Percentiles rank a stretch among this genome's conserved stretches.
These are phyloP conservation scores for Colletotrichum euphorbiae DNA, from an alignment of 2,329 filamentous ascomycete genomes.

Conservation along the genomic window DNA sequence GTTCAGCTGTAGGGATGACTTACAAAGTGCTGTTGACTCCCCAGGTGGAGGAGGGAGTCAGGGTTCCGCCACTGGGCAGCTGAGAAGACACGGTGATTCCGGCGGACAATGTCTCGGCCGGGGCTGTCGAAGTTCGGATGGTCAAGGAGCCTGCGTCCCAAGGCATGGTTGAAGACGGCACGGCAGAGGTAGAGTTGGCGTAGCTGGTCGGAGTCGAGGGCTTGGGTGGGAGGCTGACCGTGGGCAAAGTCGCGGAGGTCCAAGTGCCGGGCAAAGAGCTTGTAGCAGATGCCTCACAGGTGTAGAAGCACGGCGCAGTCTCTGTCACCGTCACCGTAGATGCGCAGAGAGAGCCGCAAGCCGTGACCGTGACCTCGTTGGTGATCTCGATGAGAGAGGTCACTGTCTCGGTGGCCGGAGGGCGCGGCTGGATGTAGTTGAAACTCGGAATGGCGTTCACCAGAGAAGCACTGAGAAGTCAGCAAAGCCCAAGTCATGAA, in stretches of 20 bases:
- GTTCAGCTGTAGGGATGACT: neutral
- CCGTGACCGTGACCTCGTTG: slow-evolving; percentile 28
- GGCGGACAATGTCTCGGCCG: neutral
- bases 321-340: slow-evolving; percentile 48
- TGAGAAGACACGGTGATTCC: slow-evolving; percentile 15
- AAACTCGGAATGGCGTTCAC: slow-evolving; percentile 42
- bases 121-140: neutral
- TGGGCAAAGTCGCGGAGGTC: slow-evolving; percentile 15
- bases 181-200: slow-evolving; percentile 15
- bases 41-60: slow-evolving; percentile 12
- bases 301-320: slow-evolving; percentile 46
- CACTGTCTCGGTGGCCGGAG: slow-evolving; percentile 31
- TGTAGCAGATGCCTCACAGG: neutral
- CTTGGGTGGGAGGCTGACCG: slow-evolving; percentile 2
- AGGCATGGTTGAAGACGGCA: neutral
- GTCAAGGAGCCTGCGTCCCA: slow-evolving; percentile 6
- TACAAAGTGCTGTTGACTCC: slow-evolving; percentile 19
- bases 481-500: neutral
- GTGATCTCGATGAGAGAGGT: slow-evolving; percentile 17
- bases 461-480: slow-evolving; percentile 42
- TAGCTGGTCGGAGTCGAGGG: neutral
- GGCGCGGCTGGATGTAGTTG: slow-evolving; percentile 18
- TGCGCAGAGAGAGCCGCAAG: slow-evolving; percentile 31
- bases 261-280: neutral
- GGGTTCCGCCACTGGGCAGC: slow-evolving; percentile 24